Conservation (phyloP, 108 stramenopile genomes). For the Skeletonema potamos region DNA sequence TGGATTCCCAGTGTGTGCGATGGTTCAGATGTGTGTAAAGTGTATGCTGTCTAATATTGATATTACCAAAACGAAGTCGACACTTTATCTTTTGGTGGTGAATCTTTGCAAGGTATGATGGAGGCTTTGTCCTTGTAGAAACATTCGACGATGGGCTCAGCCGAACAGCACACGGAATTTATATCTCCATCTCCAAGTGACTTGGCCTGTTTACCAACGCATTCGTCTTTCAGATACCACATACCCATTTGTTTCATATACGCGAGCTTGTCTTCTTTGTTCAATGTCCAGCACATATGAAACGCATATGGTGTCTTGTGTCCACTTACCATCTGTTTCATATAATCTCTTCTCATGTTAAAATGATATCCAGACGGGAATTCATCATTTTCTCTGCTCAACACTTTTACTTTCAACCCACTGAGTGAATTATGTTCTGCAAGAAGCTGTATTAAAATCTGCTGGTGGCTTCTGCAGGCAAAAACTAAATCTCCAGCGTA, state of each 20-base stretch:
- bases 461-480: constrained; percentile 66
- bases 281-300: constrained; percentile 84
- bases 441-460: constrained; percentile 56
- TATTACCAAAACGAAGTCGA: constrained; percentile 50
- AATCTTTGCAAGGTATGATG: constrained; percentile 54
- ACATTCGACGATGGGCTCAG: constrained; percentile 49
- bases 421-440: constrained; percentile 55
- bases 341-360: constrained; percentile 38
- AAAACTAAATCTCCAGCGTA: constrained; percentile 65
- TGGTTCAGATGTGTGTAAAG: too few species aligned
- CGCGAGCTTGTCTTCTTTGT: constrained; percentile 77
- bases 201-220: constrained; percentile 28
- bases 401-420: constrained; percentile 73
- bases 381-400: constrained; percentile 49
- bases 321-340: constrained; percentile 36
- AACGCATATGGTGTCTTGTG: constrained; percentile 33
- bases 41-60: too few species aligned
- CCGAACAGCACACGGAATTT: constrained; percentile 43
- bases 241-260: constrained; percentile 79
- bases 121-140: constrained; percentile 72
- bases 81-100: constrained; percentile 45
- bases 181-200: constrained; percentile 17
- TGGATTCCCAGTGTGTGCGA: too few species aligned
- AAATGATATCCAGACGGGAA: constrained; percentile 63
- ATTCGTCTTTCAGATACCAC: constrained; percentile 64